A percentile compares a stretch with the other conserved stretches of the same genome.
phyloP scores from a whole-genome alignment of 2,329 filamentous ascomycete genomes.

The Hymenoscyphus fructigenus region DNA sequence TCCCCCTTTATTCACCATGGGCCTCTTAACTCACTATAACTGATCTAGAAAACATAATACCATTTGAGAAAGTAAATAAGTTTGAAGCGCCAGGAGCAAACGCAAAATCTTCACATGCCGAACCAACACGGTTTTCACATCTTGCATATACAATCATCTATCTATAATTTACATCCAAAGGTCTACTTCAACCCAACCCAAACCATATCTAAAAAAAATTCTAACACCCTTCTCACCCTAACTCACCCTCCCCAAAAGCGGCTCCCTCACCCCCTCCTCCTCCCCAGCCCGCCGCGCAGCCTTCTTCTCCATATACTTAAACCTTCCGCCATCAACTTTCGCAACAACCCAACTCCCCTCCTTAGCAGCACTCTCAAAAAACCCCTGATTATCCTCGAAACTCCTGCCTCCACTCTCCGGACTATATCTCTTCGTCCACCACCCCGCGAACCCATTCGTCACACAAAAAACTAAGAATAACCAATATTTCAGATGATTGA shows the following conservation, averaged over 20 bases:
- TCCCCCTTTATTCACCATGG: too few relatives aligned
- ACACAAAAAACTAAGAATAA: conserved; percentile 57
- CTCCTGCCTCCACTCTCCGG: conserved; percentile 58
- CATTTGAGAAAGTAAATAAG: too few relatives aligned
- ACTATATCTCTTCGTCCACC: conserved; percentile 54
- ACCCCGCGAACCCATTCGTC: conserved; percentile 48
- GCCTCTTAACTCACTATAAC: too few relatives aligned
- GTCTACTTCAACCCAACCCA: too few relatives aligned
- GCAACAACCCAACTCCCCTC: conserved; percentile 52
- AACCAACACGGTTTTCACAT: too few relatives aligned
- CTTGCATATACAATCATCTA: too few relatives aligned
- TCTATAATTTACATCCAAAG: too few relatives aligned
- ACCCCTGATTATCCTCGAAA: conserved; percentile 54
- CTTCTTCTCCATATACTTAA: conserved; percentile 25
- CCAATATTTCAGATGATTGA: conserved; percentile 57
- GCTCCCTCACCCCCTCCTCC: conserved; percentile 12
- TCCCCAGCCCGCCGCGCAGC: conserved; percentile 14
- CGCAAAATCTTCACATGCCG: too few relatives aligned
- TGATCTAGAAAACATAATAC: too few relatives aligned
- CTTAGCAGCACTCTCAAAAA: conserved; percentile 46
- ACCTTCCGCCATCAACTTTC: conserved; percentile 53
- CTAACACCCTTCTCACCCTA: too few relatives aligned
- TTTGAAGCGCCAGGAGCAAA: too few relatives aligned
- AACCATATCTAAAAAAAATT: too few relatives aligned
- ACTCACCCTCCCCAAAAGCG: conserved; percentile 14